These are phyloP conservation scores for Picea glauca DNA, from an alignment of 75 land plant species.

Conservation along the genomic window DNA sequence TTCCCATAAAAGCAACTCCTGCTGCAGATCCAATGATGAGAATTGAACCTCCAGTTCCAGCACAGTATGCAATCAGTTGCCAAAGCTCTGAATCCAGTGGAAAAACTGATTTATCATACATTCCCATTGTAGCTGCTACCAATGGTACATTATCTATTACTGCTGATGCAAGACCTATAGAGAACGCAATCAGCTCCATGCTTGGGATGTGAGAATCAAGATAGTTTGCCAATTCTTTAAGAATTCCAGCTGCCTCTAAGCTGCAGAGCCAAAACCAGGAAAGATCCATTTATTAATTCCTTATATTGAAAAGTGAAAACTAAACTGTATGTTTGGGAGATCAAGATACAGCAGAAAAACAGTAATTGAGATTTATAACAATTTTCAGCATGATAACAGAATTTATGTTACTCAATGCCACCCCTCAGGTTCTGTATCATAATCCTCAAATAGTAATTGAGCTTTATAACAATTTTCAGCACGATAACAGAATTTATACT, in stretches of 20 bases:
- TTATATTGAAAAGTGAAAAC: neutral
- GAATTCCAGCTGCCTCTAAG: conserved; percentile 89
- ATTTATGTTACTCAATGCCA: neutral
- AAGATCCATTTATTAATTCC: neutral
- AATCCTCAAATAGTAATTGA: too few species aligned
- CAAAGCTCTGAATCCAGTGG: conserved; percentile 96
- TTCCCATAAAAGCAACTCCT: conserved; percentile 99
- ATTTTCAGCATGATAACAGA: neutral
- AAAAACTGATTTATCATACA: conserved; percentile 78
- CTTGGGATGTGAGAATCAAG: conserved; percentile 83
- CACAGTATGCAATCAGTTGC: conserved; percentile 98
- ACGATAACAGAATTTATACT: neutral
- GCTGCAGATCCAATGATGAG: conserved; percentile 98
- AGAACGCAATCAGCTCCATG: conserved; percentile 78
- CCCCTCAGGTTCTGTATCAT: neutral
- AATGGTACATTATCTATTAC: conserved; percentile 97
- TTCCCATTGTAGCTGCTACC: conserved; percentile 99
- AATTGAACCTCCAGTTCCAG: conserved; percentile 99
- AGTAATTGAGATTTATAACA: too few species aligned
- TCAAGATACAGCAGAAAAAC: neutral
- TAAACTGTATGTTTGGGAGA: neutral
- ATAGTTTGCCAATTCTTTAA: conserved; percentile 79
- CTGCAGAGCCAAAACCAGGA: conserved; percentile 38
- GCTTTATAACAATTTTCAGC: too few species aligned
- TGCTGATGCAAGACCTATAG: conserved; percentile 92